Evolutionary conservation across 768 basidiomycete species (phyloP), one percentile per base, ranked within the genome.

Genomic region (Tricholoma furcatifolium): DNA sequence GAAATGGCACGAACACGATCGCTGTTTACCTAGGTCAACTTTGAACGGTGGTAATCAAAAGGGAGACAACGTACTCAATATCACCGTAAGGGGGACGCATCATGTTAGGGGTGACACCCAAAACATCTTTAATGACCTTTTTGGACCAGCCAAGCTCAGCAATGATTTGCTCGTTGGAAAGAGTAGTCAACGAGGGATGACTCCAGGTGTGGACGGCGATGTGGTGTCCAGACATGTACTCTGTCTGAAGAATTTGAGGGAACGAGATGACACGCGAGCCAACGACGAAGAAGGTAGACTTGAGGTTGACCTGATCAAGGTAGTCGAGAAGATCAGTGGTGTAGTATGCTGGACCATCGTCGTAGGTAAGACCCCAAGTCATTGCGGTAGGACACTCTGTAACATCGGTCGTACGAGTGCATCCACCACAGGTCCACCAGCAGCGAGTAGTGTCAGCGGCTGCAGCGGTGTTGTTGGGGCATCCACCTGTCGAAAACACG

Each of bases 111-210:
- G 88, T 86, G 12, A 89, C 83, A 43, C 87, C 93, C 31, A 85
- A 72, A 41, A 88, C 80, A 63, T 94, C 90, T 65, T 84, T 84
- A 69, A 96, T 93, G 52, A 86, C 76, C 70, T 94, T 87, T 70
- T 81, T 88, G 5, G 87, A 79, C 91, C 91, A 96, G 3, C 89
- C 91, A 31, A 96, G 74, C 67, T 94, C 92, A 39, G 91, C 92
- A 53, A 95, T 88, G 62, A 93, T 83, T 60, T 88, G 68, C 47
- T 92, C 88, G 64, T 87, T 93, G 35, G 85, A 74, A 52, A 87
- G 70, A 1, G 87, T 88, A 35, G 91, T 93, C 57, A 92, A 71
- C 6, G 75, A 58, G 3, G 83, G 77, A 66, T 93, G 92, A 47
- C 84, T 84, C 88, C 90, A 80, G 2, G 79, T 80, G 59, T 80